A percentile compares a stretch with the other conserved stretches of the same genome.
phyloP scores from a whole-genome alignment of 1,139 yeast species.

The Citeromyces hawaiiensis region DNA sequence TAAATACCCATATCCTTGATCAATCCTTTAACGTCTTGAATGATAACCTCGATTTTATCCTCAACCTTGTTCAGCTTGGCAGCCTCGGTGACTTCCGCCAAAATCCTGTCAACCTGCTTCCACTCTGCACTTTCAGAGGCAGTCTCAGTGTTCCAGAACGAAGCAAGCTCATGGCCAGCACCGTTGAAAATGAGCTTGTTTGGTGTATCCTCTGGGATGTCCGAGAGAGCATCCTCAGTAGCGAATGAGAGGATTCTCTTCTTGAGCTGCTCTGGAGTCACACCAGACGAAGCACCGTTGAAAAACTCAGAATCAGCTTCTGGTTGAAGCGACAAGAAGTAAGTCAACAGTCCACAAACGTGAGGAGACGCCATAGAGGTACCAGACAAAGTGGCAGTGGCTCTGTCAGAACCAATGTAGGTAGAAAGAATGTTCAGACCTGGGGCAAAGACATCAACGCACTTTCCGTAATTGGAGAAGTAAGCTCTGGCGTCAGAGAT shows the following conservation, averaged over 20 bases:
- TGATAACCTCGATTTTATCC: not conserved
- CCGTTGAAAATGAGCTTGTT: slow-evolving; percentile 88
- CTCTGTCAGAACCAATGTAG: slow-evolving; percentile 73
- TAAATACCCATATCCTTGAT: not conserved
- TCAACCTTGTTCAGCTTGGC: slow-evolving; percentile 1
- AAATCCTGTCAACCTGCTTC: not conserved
- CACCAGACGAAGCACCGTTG: slow-evolving; percentile 38
- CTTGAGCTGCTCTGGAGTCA: slow-evolving; percentile 82
- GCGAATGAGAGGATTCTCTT: slow-evolving; percentile 75
- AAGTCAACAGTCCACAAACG: slow-evolving; percentile 79
- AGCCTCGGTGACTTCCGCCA: not conserved
- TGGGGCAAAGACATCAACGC: slow-evolving; percentile 81
- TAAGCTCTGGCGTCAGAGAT: slow-evolving; percentile 64
- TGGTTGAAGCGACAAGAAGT: slow-evolving; percentile 88
- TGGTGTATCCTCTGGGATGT: slow-evolving; percentile 75
- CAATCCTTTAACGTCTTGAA: slow-evolving; percentile 1
- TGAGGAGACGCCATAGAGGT: slow-evolving; percentile 99
- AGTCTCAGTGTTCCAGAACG: slow-evolving; percentile 41
- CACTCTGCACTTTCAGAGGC: not conserved
- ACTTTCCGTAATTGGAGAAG: slow-evolving; percentile 71
- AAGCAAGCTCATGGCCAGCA: slow-evolving; percentile 69
- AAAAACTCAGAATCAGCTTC: slow-evolving; percentile 59
- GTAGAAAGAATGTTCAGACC: slow-evolving; percentile 74
- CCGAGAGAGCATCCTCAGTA: slow-evolving; percentile 53
- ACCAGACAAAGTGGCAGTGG: slow-evolving; percentile 89